Base-by-base conservation (phyloP, 2,329 filamentous ascomycete species). In the Aspergillus chevalieri region DNA sequence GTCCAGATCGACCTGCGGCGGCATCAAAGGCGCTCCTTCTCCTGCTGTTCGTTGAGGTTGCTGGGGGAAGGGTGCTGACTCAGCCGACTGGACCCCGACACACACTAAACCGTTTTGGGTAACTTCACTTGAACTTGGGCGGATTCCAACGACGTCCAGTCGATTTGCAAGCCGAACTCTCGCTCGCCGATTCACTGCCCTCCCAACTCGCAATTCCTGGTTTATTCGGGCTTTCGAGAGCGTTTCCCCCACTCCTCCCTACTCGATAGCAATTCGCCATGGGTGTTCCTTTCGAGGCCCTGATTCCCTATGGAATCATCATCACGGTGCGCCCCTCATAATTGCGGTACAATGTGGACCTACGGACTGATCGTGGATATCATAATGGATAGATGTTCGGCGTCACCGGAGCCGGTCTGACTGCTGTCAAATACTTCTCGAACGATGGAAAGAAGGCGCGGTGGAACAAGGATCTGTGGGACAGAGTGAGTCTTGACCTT, bases 251-350 rank as follows among this genome's bases (percentile, higher is more conserved):
- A 53, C 44, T 44, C 39, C 52, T 28, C n/a, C 44, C 6, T 26
- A 14, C 39, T 30, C n/a, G 19, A 21, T 43, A 49, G 57, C 58
- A 56, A 38, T 8, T n/a, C n/a, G 9, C n/a, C 57, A 84, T 84
- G 82, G 81, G 80, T 69, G 79, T 85, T 54, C 82, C 82, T 42
- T 85, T 85, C 67, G 82, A 85, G 72, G 78, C 82, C 57, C 69
- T 85, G 57, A 64, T 85, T 60, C 82, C 82, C 44, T 84, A 84
- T 65, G 82, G 75, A 59, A 79, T 85, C 65, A 81, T 83, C 70
- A 70, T 82, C 48, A 76, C 69, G 65, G 81, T 84, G 78, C 54
- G 79, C 71, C 46, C 53, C 49, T 51, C 54, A 47, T 54, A 46
- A 51, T 53, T 4, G 26, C 26, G 26, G 26, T 12, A 30, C 26